A percentile compares a stretch with the other conserved stretches of the same genome.
These are phyloP conservation scores for Sporothrix luriei DNA, from an alignment of 2,329 filamentous ascomycete genomes.

Conservation along the genomic window DNA sequence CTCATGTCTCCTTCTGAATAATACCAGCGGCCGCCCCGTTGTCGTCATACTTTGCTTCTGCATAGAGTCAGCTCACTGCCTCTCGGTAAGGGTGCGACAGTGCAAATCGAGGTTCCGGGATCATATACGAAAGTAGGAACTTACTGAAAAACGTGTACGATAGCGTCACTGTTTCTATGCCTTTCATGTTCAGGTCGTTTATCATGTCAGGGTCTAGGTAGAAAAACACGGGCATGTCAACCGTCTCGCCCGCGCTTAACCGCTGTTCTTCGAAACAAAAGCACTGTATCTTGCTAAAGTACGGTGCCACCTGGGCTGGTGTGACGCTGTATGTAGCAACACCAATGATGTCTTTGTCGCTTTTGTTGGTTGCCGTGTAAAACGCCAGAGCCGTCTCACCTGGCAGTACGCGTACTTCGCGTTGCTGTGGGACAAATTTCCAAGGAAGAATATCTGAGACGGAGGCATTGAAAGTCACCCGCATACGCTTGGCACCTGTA, in stretches of 20 bases:
- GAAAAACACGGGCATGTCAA: conserved; percentile 99
- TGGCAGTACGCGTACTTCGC: conserved; percentile 90
- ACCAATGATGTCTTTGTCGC: conserved; percentile 90
- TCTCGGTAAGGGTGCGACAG: not conserved
- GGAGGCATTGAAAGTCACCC: conserved; percentile 93
- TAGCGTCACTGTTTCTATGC: conserved; percentile 91
- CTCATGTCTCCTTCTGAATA: conserved; percentile 30
- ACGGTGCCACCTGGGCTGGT: conserved; percentile 90
- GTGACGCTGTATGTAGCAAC: conserved; percentile 98
- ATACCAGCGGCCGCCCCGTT: conserved; percentile 65
- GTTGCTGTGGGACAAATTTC: conserved; percentile 97
- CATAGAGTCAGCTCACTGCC: conserved; percentile 11
- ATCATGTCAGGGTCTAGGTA: conserved; percentile 96
- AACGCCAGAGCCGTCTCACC: conserved; percentile 97
- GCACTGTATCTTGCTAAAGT: conserved; percentile 99
- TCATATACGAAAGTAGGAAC: conserved; percentile 45
- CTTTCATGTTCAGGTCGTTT: conserved; percentile 88
- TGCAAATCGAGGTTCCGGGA: not conserved
- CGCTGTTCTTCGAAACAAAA: conserved; percentile 99
- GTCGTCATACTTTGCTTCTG: conserved; percentile 83
- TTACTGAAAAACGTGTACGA: conserved; percentile 98
- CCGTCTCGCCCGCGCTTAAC: conserved; percentile 90
- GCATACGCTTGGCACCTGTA: conserved; percentile 77
- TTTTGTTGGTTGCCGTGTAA: conserved; percentile 93
- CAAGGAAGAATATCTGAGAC: conserved; percentile 94